Base-by-base conservation (phyloP, 2,329 filamentous ascomycete species). In the Penicillium sp. region DNA sequence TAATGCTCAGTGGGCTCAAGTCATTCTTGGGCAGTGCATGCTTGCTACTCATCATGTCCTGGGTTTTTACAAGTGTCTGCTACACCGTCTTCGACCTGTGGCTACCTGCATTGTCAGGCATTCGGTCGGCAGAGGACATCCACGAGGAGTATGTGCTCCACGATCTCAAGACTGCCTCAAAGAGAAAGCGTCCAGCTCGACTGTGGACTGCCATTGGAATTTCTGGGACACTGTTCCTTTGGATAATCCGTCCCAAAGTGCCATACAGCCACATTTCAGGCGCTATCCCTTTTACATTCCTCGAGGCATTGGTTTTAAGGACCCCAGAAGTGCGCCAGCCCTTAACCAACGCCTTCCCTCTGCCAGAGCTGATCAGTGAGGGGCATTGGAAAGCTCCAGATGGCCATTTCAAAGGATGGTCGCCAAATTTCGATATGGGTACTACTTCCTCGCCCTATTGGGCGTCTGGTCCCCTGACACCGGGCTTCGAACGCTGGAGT, bases 231-330 rank as follows among this genome's bases (percentile, higher is more conserved):
- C 45, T 65, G 6, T 26, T 65, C 14, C 53, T 75, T 35, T 65
- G 59, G 45, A 42, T 73, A 26, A 25, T 65, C 52, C 67, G 73
- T n/a, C 72, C 73, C 0, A 57, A 68, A 6, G 66, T 69, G 37
- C 72, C 72, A 5, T 75, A 73, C 43, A 64, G 62, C 35, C 71
- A 75, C 46, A 72, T 75, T 46, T 74, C 72, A 2, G 65, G 66
- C 11, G 70, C 72, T 10, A 60, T 75, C 5, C 72, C 73, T 2
- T 70, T 73, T 42, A 67, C 69, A 6, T 56, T 75, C 30, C 60
- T 70, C 14, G 52, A 60, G 6, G 69, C 68, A 7, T 54, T 74
- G 11, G 40, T 61, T 2, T 51, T 57, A 26, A 43, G 54, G 0
- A 53, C 57, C 6, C 22, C 35, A 37, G 38, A 52, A 10, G 48